Base-by-base conservation (phyloP, 2,329 filamentous ascomycete genomes). In the Alternaria angustiovoidea region DNA sequence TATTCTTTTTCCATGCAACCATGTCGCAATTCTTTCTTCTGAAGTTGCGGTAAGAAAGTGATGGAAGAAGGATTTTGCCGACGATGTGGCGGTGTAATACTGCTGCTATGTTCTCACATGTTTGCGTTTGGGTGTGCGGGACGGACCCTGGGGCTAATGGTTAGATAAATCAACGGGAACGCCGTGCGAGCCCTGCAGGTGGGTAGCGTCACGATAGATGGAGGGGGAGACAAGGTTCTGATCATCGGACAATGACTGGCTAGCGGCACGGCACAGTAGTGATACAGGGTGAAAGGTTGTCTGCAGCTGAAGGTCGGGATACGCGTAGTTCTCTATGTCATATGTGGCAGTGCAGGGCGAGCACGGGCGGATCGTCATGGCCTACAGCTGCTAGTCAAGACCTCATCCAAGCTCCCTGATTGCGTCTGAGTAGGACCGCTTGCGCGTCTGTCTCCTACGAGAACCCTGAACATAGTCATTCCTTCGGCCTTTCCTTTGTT, bases 401-500 rank as follows among this genome's bases (percentile, higher is more conserved):
- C 26, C 57, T 57, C 57, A 28, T 54, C 41, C 46, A 41, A 36
- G 53, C 53, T 60, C 57, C 57, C 16, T 46, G 54, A 57, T 43
- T 26, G 47, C 38, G 39, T 43, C 32, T 26, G 36, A 41, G 52
- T 20, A 54, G 22, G 51, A 28, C 36, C 42, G 57, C 57, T 54
- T 54, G 57, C 34, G 53, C 44, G 53, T 52, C 41, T 14, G 34
- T 51, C 38, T 26, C 43, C n/a, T 30, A 47, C 30, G 9, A n/a
- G 26, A 30, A 43, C 28, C 16, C 12, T 39, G 20, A 36, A 18
- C n/a, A 32, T n/a, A 42, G 47, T n/a, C 53, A 32, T 32, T 57
- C 47, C 34, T 60, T 57, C 39, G 38, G 32, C 24, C 43, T 54
- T 55, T 56, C 22, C 22, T 51, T 57, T 38, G 38, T 60, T 51